Evolutionary conservation across 805 yeast species (phyloP).

Genomic region (Jamesozyma lodderae): DNA sequence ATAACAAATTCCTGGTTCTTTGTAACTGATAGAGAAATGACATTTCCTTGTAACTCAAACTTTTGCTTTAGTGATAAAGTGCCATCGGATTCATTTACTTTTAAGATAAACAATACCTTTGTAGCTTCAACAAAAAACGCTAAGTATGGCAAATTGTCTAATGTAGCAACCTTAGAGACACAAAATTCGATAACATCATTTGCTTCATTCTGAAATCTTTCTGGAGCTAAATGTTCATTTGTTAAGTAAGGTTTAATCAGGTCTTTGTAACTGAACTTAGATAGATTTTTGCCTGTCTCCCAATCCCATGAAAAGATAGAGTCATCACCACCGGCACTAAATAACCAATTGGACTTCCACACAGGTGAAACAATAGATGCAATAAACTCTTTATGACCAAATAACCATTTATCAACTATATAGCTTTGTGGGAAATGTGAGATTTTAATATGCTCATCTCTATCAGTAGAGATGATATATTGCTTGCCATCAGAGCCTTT

Average conservation of each 20-base stretch:
- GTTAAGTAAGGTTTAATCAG: conserved; percentile 37
- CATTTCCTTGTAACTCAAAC: conserved; percentile 25
- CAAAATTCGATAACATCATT: conserved; percentile 42
- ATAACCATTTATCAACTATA: conserved; percentile 72
- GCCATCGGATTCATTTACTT: conserved; percentile 17
- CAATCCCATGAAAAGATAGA: conserved; percentile 72
- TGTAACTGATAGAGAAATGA: conserved; percentile 25
- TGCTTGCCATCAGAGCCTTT: conserved; percentile 30
- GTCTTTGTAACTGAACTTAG: conserved; percentile 41
- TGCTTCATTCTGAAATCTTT: conserved; percentile 48
- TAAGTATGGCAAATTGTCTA: conserved; percentile 26
- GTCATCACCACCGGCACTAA: conserved; percentile 91
- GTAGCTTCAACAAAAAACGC: conserved; percentile 47
- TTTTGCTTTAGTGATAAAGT: conserved; percentile 19
- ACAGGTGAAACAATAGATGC: conserved; percentile 52
- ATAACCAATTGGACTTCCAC: conserved; percentile 40
- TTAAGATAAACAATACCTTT: conserved; percentile 32
- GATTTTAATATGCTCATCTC: conserved; percentile 92
- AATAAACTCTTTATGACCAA: conserved; percentile 81
- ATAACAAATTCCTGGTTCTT: conserved; percentile 28
- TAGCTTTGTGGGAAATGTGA: conserved; percentile 71
- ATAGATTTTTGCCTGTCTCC: conserved; percentile 43
- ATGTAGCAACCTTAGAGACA: conserved; percentile 38
- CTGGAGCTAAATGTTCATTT: conserved; percentile 54
- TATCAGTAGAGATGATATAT: conserved; percentile 69